Base-by-base conservation (phyloP, 129 eudicot genomes). In the Centella asiatica region DNA sequence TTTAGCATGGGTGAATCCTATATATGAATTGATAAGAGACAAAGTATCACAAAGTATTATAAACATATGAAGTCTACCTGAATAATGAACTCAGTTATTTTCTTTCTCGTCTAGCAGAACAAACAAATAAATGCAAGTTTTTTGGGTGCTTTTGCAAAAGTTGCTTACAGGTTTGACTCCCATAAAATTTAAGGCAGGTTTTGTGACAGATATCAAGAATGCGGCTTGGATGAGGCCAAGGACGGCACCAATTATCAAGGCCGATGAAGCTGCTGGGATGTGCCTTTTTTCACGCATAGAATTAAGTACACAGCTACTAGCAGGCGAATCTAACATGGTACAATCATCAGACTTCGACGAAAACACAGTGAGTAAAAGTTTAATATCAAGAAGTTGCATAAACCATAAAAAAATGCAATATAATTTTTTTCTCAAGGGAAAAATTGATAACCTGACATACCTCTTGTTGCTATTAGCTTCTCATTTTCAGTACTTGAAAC, bases 221-320 rank as follows among this genome's bases (percentile, higher is more conserved):
- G 49, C 60, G 18, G 89, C 84, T 70, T 88, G 96, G 62, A 81
- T 28, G 24, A 84, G 58, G 45, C 96, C 96, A 37, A 88, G 84
- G 27, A 88, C 62, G 50, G 67, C 69, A 33, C 96, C 96, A 14
- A 84, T 79, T 58, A 84, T 67, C n/a, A 88, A 57, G 19, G 96
- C 87, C 24, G 96, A 72, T 8, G 94, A 84, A 29, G 94, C 96
- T 1, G 96, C 81, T 24, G 96, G 82, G 50, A 88, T 88, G 40
- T 50, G 73, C 64, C 78, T 72, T 66, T 75, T 88, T 58, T 64
- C 70, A 28, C 45, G 39, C 62, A 60, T 37, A 9, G 34, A 8
- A 2, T 67, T 67, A 14, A 36, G 60, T 66, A 33, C 49, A 18
- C 58, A 61, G 60, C 77, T 62, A 17, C 64, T 45, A 22, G 37